Evolutionary conservation across 441 rosid genomes (phyloP).

Genomic region (Euphorbia schlechtendalii): DNA sequence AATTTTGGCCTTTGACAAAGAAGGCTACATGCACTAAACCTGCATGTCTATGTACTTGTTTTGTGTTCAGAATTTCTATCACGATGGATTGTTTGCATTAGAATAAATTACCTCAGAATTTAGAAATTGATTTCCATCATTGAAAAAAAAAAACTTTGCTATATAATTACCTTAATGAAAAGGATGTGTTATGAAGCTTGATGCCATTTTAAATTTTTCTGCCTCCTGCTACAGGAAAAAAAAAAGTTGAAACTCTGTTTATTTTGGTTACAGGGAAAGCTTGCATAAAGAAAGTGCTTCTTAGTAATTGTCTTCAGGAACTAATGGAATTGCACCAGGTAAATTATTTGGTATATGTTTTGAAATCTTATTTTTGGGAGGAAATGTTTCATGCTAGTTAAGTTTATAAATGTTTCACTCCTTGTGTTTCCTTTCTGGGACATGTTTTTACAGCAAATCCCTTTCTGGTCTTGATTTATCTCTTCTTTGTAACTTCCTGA

Average conservation of each 20-base stretch:
- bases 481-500: not conserved
- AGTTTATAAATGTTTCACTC: not conserved
- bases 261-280: constrained; percentile 64
- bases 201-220: not conserved
- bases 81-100: too few species aligned
- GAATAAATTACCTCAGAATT: too few species aligned
- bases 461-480: not conserved
- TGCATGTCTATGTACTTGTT: too few species aligned
- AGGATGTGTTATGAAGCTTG: not conserved
- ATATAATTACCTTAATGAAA: too few species aligned
- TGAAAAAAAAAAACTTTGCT: too few species aligned
- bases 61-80: too few species aligned
- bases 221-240: not conserved
- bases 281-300: constrained; percentile 93
- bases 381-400: too few species aligned
- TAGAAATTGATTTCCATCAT: too few species aligned
- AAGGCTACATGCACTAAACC: too few species aligned
- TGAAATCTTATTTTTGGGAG: not conserved
- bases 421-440: not conserved
- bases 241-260: constrained; percentile 14
- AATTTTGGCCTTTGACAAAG: too few species aligned
- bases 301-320: constrained; percentile 97
- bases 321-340: constrained; percentile 99
- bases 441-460: not conserved
- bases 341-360: constrained; percentile 10